Base-by-base conservation (phyloP, 768 basidiomycete genomes). In the Tephrocybe sp. region DNA sequence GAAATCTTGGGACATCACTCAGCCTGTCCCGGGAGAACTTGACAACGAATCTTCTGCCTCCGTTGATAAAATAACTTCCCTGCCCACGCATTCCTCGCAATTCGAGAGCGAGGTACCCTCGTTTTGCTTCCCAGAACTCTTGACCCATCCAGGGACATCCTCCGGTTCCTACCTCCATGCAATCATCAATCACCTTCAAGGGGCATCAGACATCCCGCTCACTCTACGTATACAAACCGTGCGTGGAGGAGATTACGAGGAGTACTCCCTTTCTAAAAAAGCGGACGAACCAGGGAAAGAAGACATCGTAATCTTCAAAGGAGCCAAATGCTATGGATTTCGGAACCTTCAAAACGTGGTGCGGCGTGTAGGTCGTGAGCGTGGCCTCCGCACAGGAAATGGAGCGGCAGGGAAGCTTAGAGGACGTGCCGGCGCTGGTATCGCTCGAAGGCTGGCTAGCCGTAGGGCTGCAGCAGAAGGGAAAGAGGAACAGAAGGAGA, bases 301-400 rank as follows among this genome's bases (percentile, higher is more conserved):
- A 2, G 82, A 80, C 27, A 77, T 80, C 49, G 71, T 86, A 16
- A 74, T 97, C 22, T 97, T 97, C 75, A 88, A 84, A 57, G 94
- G 94, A 3, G 92, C 94, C 3, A 94, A 88, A 57, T 97, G 94
- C 67, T 99, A 97, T 62, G 97, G 97, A 7, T 98, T 98, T 71
- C 79, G 93, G 45, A 99, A 99, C 66, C 72, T 99, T 43, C 95
- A 98, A 67, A 99, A 97, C 65, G 80, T 99, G 42, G 95, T 99
- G 39, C 76, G 94, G 45, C 92, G 91, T 68, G 85, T 97, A 9
- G 91, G 88, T n/a, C 83, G 81, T 57, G 90, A 93, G 58, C 80
- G 82, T 0, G 91, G 92, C 0, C 70, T 92, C 31, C 76, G 81
- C 55, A 80, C 88, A 8, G 82, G 79, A 33, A 76, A 74, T n/a